Conservation (phyloP, 75 land plant species). For the Pinus tabuliformis region DNA sequence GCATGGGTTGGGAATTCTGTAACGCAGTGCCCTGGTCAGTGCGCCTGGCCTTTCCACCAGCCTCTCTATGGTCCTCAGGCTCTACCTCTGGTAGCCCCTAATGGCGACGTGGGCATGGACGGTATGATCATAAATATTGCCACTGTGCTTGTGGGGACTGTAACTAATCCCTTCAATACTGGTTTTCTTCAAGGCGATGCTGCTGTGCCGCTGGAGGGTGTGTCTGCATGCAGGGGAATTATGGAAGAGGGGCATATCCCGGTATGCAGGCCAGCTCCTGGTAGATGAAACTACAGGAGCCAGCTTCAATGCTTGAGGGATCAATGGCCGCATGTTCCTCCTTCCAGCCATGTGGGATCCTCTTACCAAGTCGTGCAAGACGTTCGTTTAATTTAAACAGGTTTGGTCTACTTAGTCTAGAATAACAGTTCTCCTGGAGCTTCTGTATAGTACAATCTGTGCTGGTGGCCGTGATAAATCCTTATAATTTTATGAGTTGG, state of each 20-base stretch:
- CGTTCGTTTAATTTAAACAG: neutral
- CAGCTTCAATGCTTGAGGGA: slow-evolving; percentile 25
- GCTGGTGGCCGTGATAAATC: too few relatives aligned
- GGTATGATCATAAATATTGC: slow-evolving; percentile 75
- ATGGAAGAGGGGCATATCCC: slow-evolving; percentile 27
- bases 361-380: slow-evolving; percentile 17
- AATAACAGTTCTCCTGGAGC: too few relatives aligned
- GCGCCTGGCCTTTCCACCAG: slow-evolving; percentile 79
- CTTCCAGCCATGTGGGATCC: slow-evolving; percentile 35
- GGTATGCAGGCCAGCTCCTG: slow-evolving; percentile 25
- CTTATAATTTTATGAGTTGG: too few relatives aligned
- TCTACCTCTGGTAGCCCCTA: slow-evolving; percentile 60
- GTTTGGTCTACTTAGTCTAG: too few relatives aligned
- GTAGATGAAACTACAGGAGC: slow-evolving; percentile 17
- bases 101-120: slow-evolving; percentile 66
- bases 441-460: too few relatives aligned
- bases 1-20: too few relatives aligned
- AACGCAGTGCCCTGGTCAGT: slow-evolving; percentile 67
- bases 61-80: slow-evolving; percentile 64
- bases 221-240: slow-evolving; percentile 65
- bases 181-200: slow-evolving; percentile 70
- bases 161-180: slow-evolving; percentile 59
- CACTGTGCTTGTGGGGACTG: slow-evolving; percentile 56
- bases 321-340: slow-evolving; percentile 20
- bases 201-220: slow-evolving; percentile 60